These are phyloP conservation scores for Syncephalastrum sp. DNA, from an alignment of 371 early-diverging fungal species.

Conservation along the genomic window DNA sequence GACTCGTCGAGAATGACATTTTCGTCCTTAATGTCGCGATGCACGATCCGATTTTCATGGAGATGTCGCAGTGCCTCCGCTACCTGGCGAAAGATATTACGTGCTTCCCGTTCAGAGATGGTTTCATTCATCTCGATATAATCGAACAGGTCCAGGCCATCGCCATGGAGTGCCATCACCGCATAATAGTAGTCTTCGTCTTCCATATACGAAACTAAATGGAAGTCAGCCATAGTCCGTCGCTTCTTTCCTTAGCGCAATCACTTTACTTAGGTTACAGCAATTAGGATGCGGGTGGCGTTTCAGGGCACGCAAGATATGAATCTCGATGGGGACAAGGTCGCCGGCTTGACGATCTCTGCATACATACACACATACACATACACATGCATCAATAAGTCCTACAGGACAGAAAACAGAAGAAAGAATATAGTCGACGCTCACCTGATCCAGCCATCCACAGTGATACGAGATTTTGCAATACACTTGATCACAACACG, in stretches of 20 bases:
- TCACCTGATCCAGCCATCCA: constrained; percentile 63
- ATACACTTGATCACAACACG: constrained; percentile 72
- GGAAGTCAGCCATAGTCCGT: constrained; percentile 5
- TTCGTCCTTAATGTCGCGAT: constrained; percentile 79
- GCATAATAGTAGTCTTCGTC: constrained; percentile 70
- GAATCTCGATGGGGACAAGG: constrained; percentile 68
- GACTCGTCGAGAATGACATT: constrained; percentile 69
- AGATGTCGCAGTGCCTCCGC: constrained; percentile 66
- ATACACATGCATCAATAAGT: not conserved
- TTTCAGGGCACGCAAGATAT: constrained; percentile 61
- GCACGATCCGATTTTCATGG: constrained; percentile 71
- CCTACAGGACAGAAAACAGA: no score
- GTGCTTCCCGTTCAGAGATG: constrained; percentile 58
- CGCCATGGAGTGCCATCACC: constrained; percentile 63
- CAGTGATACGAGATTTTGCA: constrained; percentile 62
- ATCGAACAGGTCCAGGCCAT: constrained; percentile 76
- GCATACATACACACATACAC: not conserved
- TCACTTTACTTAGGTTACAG: constrained; percentile 46
- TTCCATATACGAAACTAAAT: constrained; percentile 51
- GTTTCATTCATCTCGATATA: constrained; percentile 65
- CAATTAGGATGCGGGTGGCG: constrained; percentile 61
- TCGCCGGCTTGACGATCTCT: constrained; percentile 60
- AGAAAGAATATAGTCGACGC: not conserved
- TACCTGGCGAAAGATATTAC: constrained; percentile 63
- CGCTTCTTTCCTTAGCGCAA: not conserved